Evolutionary conservation across 1,284 basidiomycete genomes (phyloP).

Genomic region (Gomphus bonarii): DNA sequence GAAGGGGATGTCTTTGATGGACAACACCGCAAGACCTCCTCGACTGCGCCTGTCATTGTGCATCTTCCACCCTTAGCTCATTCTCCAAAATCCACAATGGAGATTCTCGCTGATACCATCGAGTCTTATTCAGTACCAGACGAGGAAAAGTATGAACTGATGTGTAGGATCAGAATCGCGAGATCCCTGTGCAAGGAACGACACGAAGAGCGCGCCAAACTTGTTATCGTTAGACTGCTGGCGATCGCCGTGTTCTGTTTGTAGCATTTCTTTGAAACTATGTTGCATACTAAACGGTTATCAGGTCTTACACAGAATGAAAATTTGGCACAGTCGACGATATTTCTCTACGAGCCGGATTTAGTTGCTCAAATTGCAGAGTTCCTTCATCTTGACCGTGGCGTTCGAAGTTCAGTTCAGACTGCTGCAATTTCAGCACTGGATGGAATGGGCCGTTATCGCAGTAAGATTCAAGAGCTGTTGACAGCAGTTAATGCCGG

Average conservation of each 20-base stretch:
- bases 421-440: constrained; percentile 81
- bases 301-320: constrained; percentile 73
- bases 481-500: constrained; percentile 88
- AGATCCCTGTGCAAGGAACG: constrained; percentile 51
- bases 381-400: constrained; percentile 70
- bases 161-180: constrained; percentile 81
- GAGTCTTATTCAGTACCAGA: constrained; percentile 69
- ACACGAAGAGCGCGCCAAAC: constrained; percentile 62
- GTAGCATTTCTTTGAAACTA: not conserved
- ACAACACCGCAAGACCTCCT: constrained; percentile 4
- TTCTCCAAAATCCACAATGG: constrained; percentile 51
- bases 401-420: constrained; percentile 61
- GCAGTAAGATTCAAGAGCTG: constrained; percentile 77
- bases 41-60: constrained; percentile 43
- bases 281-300: constrained; percentile 11
- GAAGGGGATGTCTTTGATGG: constrained; percentile 8
- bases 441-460: constrained; percentile 84
- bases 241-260: constrained; percentile 76
- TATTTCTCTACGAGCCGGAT: constrained; percentile 94
- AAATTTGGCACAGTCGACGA: constrained; percentile 62
- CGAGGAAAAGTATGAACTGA: constrained; percentile 81
- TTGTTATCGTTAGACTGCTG: constrained; percentile 75
- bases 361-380: constrained; percentile 83
- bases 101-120: constrained; percentile 66
- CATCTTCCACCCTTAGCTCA: constrained; percentile 55